A percentile compares a stretch with the other conserved stretches of the same genome.
phyloP scores from a whole-genome alignment of 2,329 filamentous ascomycete genomes.

The Colletotrichum lindemuthianum region DNA sequence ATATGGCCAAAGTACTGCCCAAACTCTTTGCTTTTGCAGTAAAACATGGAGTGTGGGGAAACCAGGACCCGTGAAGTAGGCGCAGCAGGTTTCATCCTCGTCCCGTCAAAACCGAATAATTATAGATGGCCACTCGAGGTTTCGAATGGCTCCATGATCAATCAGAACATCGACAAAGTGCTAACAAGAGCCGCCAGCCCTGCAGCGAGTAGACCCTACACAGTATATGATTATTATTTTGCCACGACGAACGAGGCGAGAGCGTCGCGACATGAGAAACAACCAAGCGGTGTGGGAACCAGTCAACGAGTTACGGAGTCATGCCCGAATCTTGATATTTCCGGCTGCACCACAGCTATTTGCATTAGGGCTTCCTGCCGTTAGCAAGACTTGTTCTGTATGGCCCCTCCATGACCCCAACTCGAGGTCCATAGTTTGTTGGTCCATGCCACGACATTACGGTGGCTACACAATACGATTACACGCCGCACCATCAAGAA shows the following conservation, averaged over 20 bases:
- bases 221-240: not conserved
- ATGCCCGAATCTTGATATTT: conserved; percentile 14
- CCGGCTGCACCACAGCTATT: conserved; percentile 17
- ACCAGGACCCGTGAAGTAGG: conserved; percentile 30
- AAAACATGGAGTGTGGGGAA: conserved; percentile 7
- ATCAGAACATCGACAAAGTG: conserved; percentile 3
- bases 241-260: conserved; percentile 1
- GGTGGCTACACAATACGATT: conserved; percentile 15
- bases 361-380: conserved; percentile 29
- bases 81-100: conserved; percentile 45
- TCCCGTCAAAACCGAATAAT: conserved; percentile 20
- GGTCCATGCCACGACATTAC: conserved; percentile 28
- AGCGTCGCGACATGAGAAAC: not conserved
- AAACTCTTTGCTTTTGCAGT: conserved; percentile 20
- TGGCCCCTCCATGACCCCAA: conserved; percentile 14
- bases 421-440: conserved; percentile 2
- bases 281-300: conserved; percentile 19
- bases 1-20: conserved; percentile 1
- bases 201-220: conserved; percentile 12
- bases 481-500: not conserved
- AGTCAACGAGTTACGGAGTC: conserved; percentile 6
- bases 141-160: conserved; percentile 24
- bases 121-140: conserved; percentile 26
- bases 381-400: conserved; percentile 13
- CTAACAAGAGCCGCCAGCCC: conserved; percentile 1